Percentiles rank a stretch among this genome's conserved stretches.
Evolutionary conservation across 257 asterid genomes (phyloP).

Genomic region (Ilex aquifolium): DNA sequence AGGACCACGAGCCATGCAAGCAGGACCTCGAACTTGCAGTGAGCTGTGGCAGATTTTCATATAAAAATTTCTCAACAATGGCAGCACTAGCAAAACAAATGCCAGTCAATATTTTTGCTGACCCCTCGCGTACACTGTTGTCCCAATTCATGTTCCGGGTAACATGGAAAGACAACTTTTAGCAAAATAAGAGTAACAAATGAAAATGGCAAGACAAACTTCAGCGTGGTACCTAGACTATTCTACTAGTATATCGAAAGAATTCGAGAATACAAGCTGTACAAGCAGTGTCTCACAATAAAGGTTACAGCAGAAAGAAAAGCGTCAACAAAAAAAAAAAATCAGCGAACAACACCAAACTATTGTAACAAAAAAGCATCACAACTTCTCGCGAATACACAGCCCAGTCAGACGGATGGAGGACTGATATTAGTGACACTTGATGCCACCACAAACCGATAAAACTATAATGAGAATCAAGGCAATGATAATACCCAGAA

Average conservation of each 20-base stretch:
- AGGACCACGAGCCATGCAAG: too few relatives aligned
- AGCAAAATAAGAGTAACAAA: too few relatives aligned
- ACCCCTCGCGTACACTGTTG: too few relatives aligned
- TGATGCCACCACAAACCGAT: slow-evolving; percentile 78
- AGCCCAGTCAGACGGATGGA: slow-evolving; percentile 4
- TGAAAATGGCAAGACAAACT: too few relatives aligned
- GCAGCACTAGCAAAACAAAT: too few relatives aligned
- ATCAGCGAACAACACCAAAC: slow-evolving; percentile 10
- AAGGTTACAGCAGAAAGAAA: slow-evolving; percentile 17
- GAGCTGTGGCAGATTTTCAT: too few relatives aligned
- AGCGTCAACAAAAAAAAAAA: not conserved
- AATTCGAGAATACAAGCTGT: slow-evolving; percentile 41
- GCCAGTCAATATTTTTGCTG: too few relatives aligned
- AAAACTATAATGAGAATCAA: slow-evolving; percentile 83
- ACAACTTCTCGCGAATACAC: slow-evolving; percentile 18
- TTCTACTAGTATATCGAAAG: slow-evolving; percentile 20
- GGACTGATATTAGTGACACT: slow-evolving; percentile 36
- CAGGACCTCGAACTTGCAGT: too few relatives aligned
- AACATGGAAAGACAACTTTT: too few relatives aligned
- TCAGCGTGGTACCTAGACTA: not conserved
- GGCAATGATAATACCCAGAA: slow-evolving; percentile 76
- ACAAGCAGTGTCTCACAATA: slow-evolving; percentile 42
- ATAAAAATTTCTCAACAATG: too few relatives aligned
- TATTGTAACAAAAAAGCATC: slow-evolving; percentile 21
- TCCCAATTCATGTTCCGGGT: too few relatives aligned